Evolutionary conservation across 768 basidiomycete species (phyloP).

Genomic region (Kwoniella pini): DNA sequence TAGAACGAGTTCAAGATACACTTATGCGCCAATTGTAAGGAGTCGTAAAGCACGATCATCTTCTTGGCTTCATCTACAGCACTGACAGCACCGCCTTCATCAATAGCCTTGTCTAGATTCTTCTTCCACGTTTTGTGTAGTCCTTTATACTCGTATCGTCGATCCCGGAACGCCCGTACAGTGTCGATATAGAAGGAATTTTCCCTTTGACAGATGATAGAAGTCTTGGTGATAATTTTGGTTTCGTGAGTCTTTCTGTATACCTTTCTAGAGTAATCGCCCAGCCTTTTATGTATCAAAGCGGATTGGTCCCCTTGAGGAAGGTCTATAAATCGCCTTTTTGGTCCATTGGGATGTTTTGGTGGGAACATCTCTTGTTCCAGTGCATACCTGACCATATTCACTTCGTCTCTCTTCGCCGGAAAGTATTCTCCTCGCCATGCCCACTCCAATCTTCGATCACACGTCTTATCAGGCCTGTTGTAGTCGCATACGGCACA

Average conservation of each 20-base stretch:
- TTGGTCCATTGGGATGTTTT: slow-evolving; percentile 69
- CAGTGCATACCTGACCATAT: slow-evolving; percentile 96
- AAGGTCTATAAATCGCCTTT: slow-evolving; percentile 80
- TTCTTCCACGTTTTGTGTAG: slow-evolving; percentile 99
- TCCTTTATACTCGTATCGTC: slow-evolving; percentile 98
- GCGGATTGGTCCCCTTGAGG: slow-evolving; percentile 82
- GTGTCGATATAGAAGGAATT: slow-evolving; percentile 99
- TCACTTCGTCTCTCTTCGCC: slow-evolving; percentile 92
- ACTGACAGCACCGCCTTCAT: slow-evolving; percentile 71
- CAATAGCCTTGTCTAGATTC: slow-evolving; percentile 74
- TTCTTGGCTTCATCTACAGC: slow-evolving; percentile 97
- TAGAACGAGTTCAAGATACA: slow-evolving; percentile 99
- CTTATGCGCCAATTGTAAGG: slow-evolving; percentile 97
- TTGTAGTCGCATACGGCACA: slow-evolving; percentile 99
- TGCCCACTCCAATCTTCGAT: slow-evolving; percentile 91
- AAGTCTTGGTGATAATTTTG: slow-evolving; percentile 85
- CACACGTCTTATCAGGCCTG: slow-evolving; percentile 91
- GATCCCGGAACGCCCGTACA: slow-evolving; percentile 92
- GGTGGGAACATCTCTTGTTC: slow-evolving; percentile 92
- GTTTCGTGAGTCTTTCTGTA: slow-evolving; percentile 99
- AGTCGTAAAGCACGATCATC: slow-evolving; percentile 98
- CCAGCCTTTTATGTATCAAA: slow-evolving; percentile 90
- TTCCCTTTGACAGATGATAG: slow-evolving; percentile 95
- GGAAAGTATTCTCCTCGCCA: slow-evolving; percentile 99
- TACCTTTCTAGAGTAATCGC: slow-evolving; percentile 97